Evolutionary conservation across 2,329 filamentous ascomycete genomes (phyloP), one percentile per base, ranked within the genome.

Genomic region (Cladophialophora carrionii): DNA sequence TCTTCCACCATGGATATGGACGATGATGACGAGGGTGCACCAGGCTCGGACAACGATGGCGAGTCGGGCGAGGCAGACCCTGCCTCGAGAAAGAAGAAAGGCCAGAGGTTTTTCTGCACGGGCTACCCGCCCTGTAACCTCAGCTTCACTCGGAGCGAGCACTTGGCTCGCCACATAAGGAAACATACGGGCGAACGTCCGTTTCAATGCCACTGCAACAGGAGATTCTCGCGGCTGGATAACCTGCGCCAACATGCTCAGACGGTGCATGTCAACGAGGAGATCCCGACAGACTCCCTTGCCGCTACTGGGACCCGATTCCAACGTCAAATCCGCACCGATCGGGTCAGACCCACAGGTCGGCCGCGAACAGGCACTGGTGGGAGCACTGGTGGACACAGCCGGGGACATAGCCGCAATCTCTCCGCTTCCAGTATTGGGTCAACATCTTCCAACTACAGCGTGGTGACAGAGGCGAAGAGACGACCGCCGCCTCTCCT

Each of bases 171-270:
- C 58, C 95, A 99, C 74, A 98, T 99, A 72, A 87, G 92, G 73
- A 98, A 98, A 85, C 95, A 99, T 74, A 99, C 95, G 0, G 95
- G 95, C 60, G 95, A 99, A 80, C 88, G 95, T 31, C 95, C 95
- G 0, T 99, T 98, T 73, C 90, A 96, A 77, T 99, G 95, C 72
- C 95, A 98, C 77, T 99, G 95, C 78, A 91, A 90, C 2, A 87
- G 95, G 57, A 87, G 92, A 62, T 99, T 99, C 76, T 98, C 95
- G 9, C 87, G 94, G 56, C 85, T 98, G 53, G 94, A 99, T 77
- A 99, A 99, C 74, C 81, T 99, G 58, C 88, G 95, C 65, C 95
- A 99, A 76, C 95, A 99, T 82, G 95, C 95, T 52, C 93, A 97
- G 77, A 98, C 95, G 0, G 95, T 99, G 0, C 95, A 99, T 76